Conservation (phyloP, 495 filamentous ascomycete genomes). For the Tuber calosporum region DNA sequence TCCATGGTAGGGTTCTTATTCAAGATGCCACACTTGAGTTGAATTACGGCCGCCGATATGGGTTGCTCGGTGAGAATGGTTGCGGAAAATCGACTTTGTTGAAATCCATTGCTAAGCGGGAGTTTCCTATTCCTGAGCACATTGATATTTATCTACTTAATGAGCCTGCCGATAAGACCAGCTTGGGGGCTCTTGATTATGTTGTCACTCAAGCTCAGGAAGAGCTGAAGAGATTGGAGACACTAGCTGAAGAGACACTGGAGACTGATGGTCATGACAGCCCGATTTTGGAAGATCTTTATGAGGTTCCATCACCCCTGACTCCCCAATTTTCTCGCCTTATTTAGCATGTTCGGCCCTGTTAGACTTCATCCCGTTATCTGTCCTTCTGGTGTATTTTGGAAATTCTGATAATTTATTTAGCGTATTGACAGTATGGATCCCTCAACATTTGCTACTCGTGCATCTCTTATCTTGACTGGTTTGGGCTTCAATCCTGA, state of each 20-base stretch:
- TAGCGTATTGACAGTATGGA: conserved; percentile 99
- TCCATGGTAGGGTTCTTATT: conserved; percentile 95
- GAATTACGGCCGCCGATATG: conserved; percentile 87
- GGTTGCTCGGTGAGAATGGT: conserved; percentile 94
- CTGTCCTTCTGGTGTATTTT: conserved; percentile 22
- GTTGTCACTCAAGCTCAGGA: conserved; percentile 92
- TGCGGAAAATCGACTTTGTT: conserved; percentile 96
- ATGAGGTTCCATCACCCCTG: conserved; percentile 61
- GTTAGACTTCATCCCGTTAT: not conserved
- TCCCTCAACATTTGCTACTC: conserved; percentile 96
- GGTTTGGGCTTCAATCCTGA: conserved; percentile 98
- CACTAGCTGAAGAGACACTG: conserved; percentile 77
- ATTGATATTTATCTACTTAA: conserved; percentile 98
- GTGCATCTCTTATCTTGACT: conserved; percentile 91
- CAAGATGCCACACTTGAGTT: conserved; percentile 88
- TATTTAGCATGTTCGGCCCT: not conserved
- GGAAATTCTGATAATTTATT: conserved; percentile 41
- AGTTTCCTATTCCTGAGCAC: conserved; percentile 93
- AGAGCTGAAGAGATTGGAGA: conserved; percentile 84
- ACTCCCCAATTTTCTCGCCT: not conserved
- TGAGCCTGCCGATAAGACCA: conserved; percentile 85
- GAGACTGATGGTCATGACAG: conserved; percentile 87
- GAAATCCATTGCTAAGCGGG: conserved; percentile 86
- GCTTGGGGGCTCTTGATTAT: conserved; percentile 90
- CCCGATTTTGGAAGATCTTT: conserved; percentile 86